phyloP scores from a whole-genome alignment of 768 basidiomycete genomes.

The Tulasnella sp. region DNA sequence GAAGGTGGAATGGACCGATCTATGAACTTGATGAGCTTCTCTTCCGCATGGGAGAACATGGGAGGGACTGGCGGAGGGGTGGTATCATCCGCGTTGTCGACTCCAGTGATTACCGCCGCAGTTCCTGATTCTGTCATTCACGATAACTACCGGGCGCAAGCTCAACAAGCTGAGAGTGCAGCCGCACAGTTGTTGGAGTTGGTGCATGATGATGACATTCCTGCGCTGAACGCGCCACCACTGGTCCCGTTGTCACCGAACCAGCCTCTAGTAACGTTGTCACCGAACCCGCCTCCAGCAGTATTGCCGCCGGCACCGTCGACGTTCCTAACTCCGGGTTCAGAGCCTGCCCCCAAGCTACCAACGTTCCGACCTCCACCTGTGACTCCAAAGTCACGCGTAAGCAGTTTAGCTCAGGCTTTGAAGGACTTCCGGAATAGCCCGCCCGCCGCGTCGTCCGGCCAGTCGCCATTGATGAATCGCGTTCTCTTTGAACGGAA shows the following conservation, averaged over 20 bases:
- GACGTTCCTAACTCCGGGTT: not conserved
- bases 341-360: not conserved
- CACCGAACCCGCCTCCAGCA: conserved; percentile 24
- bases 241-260: conserved; percentile 37
- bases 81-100: not conserved
- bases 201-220: conserved; percentile 60
- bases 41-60: conserved; percentile 49
- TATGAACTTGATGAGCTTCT: conserved; percentile 62
- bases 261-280: conserved; percentile 28
- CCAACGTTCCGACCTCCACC: not conserved
- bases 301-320: conserved; percentile 22
- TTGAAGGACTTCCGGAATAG: conserved; percentile 60
- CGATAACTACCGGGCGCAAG: conserved; percentile 76
- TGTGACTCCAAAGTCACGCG: not conserved
- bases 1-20: conserved; percentile 38
- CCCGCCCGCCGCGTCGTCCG: conserved; percentile 44
- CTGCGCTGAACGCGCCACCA: conserved; percentile 45
- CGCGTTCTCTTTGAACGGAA: conserved; percentile 49
- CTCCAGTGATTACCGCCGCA: not conserved
- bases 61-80: conserved; percentile 26
- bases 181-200: conserved; percentile 82
- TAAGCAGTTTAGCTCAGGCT: conserved; percentile 35
- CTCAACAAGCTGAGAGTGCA: conserved; percentile 89
- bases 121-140: conserved; percentile 53
- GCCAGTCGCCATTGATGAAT: not conserved